Evolutionary conservation across 306 rosid genomes (phyloP), one percentile per base, ranked within the genome.

Genomic region (Vigna radiata): DNA sequence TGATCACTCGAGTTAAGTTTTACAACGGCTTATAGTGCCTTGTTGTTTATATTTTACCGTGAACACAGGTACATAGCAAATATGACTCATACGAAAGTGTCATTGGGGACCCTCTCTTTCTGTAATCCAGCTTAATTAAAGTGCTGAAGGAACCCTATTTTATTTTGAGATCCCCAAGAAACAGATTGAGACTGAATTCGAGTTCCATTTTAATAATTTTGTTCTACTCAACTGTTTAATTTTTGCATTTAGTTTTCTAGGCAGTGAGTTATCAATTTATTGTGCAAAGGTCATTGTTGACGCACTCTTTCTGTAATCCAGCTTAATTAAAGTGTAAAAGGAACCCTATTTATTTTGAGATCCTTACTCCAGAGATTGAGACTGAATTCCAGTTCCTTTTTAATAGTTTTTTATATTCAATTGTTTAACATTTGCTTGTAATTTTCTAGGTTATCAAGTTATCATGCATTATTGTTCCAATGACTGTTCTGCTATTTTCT

Each of bases 391-490:
- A 44, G 16, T 44, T 11, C 15, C 14, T 11, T 44, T 44, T 44
- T 44, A 44, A 12, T 12, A 44, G 11, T 44, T 11, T 44, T 44
- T 11, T 44, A 15, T 44, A 61, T 36, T 7, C 69, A 54, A 65
- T 15, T 53, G 31, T 43, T 41, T 8, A 19, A 23, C 21, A 33
- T 66, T 54, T 41, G 11, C 43, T 21, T 72, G 39, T 58, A 44
- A 37, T 52, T 62, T 68, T 52, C 36, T 47, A 12, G 73, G 77
- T 63, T 59, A 25, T 61, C 56, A 52, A 68, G 53, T 65, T 48
- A 5, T 60, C 11, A 21, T 43, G 54, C 56, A 14, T 19, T 31
- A 15, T n/a, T n/a, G 16, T 66, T 55, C 39, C 29, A 50, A 49
- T 59, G 41, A 36, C 43, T 37, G 14, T 48, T 4, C 59, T 54